These are phyloP conservation scores for Xylariaceae sp. DNA, from an alignment of 2,329 filamentous ascomycete genomes.

Conservation along the genomic window DNA sequence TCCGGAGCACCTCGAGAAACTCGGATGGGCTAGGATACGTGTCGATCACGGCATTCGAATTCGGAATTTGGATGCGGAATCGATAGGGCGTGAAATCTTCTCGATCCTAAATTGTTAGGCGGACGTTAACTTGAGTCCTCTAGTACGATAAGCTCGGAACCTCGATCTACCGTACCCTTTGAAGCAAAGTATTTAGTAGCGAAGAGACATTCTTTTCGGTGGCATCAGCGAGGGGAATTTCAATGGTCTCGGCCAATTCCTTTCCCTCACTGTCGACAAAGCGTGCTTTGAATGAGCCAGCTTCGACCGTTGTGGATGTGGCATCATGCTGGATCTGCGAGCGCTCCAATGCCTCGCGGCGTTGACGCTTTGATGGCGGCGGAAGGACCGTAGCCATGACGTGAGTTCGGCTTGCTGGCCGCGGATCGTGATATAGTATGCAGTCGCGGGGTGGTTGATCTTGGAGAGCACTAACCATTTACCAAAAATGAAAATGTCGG, in stretches of 20 bases:
- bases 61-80: constrained; percentile 64
- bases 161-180: constrained; percentile 60
- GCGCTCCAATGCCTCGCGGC: constrained; percentile 73
- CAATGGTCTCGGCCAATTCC: constrained; percentile 71
- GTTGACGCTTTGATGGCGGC: constrained; percentile 88
- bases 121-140: constrained; percentile 8
- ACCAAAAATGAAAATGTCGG: constrained; percentile 32
- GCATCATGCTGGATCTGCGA: constrained; percentile 79
- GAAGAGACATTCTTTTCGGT: constrained; percentile 88
- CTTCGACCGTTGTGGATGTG: constrained; percentile 67
- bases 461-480: neutral
- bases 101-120: constrained; percentile 45
- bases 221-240: constrained; percentile 82
- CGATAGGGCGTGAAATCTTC: constrained; percentile 67
- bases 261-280: constrained; percentile 83
- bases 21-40: constrained; percentile 58
- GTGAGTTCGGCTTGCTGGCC: no score
- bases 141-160: neutral
- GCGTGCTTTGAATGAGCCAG: constrained; percentile 81
- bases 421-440: no score
- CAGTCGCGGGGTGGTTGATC: constrained; percentile 31
- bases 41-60: constrained; percentile 59
- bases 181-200: constrained; percentile 82
- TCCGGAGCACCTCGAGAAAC: constrained; percentile 58
- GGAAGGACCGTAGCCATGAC: constrained; percentile 80